These are phyloP conservation scores for Entomortierella chlamydospora DNA, from an alignment of 192 early-diverging fungal species.

Conservation along the genomic window DNA sequence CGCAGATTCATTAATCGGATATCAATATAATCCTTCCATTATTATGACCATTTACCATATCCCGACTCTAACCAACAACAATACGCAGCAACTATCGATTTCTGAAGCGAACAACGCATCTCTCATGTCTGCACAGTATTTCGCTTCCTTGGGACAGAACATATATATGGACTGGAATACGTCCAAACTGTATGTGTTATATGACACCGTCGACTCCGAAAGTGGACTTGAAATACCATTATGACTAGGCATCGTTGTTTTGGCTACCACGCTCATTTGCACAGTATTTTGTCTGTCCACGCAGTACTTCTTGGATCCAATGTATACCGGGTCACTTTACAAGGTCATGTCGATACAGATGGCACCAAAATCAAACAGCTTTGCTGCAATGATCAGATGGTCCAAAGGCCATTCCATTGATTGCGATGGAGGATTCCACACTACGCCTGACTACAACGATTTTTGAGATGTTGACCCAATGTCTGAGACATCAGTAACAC, in stretches of 20 bases:
- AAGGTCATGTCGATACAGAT: neutral
- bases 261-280: neutral
- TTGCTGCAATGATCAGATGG: neutral
- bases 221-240: neutral
- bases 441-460: neutral
- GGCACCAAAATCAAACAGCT: neutral
- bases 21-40: neutral
- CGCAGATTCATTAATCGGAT: neutral
- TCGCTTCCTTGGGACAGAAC: conserved; percentile 3
- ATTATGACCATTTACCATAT: neutral
- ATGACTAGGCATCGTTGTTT: neutral
- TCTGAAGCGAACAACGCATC: neutral
- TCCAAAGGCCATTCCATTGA: neutral
- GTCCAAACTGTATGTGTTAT: neutral
- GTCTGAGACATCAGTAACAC: too few species aligned
- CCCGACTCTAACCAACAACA: neutral
- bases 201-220: neutral
- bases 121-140: neutral
- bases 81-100: neutral
- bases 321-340: conserved; percentile 1
- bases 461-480: too few species aligned
- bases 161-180: neutral
- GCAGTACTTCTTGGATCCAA: neutral
- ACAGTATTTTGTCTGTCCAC: neutral
- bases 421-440: neutral